Conservation (phyloP, 345 rosid genomes). For the Sisymbrium altissimum region DNA sequence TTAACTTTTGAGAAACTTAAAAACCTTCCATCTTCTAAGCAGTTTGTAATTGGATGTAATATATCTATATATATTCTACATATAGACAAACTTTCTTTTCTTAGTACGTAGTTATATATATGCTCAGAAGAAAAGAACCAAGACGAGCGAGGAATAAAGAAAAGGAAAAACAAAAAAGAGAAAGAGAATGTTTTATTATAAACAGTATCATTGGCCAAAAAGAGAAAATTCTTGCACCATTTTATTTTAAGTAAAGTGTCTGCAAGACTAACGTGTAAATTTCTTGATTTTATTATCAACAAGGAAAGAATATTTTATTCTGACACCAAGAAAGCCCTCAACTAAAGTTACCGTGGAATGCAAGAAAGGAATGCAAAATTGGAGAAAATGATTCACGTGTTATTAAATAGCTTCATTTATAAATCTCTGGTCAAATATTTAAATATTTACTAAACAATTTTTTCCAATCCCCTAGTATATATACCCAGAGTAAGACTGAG, state of each 20-base stretch:
- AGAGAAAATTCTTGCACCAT: not conserved
- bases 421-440: not conserved
- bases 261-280: conserved; percentile 9
- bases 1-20: not conserved
- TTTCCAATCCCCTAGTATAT: not conserved
- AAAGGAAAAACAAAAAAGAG: not conserved
- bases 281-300: conserved; percentile 5
- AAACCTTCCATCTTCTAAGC: not conserved
- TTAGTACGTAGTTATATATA: not conserved
- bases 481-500: not conserved
- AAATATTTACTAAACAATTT: not conserved
- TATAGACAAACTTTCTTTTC: not conserved
- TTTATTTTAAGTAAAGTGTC: not conserved
- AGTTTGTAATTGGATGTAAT: not conserved
- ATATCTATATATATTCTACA: not conserved
- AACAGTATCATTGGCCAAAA: not conserved
- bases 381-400: conserved; percentile 2
- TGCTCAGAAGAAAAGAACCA: conserved; percentile 26
- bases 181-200: conserved; percentile 11
- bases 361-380: conserved; percentile 19
- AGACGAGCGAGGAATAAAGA: conserved; percentile 18
- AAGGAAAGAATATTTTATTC: conserved; percentile 30
- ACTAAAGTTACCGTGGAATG: conserved; percentile 23
- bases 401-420: conserved; percentile 1
- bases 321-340: conserved; percentile 1